A percentile compares a stretch with the other conserved stretches of the same genome.
These are phyloP conservation scores for Lasiosphaeria ovina DNA, from an alignment of 495 filamentous ascomycete genomes.

Conservation along the genomic window DNA sequence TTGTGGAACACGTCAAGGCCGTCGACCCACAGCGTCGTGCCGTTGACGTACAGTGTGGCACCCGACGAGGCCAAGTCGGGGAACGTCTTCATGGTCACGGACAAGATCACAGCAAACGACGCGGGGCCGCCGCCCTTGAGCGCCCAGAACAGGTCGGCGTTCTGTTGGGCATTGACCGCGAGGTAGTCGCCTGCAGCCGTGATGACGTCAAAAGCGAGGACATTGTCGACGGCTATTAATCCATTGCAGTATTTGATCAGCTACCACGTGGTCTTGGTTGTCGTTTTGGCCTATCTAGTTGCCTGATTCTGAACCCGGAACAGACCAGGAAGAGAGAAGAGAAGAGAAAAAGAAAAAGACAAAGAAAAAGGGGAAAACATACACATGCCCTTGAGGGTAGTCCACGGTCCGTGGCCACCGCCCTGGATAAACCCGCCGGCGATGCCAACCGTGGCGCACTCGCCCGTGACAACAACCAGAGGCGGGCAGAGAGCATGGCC, in stretches of 20 bases:
- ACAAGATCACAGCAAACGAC: slow-evolving; percentile 56
- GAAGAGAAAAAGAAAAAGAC: no score
- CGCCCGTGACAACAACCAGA: slow-evolving; percentile 48
- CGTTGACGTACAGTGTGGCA: slow-evolving; percentile 33
- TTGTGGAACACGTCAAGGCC: slow-evolving; percentile 45
- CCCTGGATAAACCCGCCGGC: slow-evolving; percentile 56
- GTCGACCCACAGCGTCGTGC: slow-evolving; percentile 41
- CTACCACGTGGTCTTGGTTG: no score
- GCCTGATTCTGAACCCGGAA: no score
- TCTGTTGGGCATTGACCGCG: slow-evolving; percentile 45
- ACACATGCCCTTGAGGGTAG: slow-evolving; percentile 55
- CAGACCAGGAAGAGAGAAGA: no score
- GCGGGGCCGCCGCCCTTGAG: slow-evolving; percentile 55
- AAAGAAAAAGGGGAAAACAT: slow-evolving; percentile 26
- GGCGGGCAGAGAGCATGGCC: slow-evolving; percentile 41
- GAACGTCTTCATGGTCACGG: slow-evolving; percentile 48
- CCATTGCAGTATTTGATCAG: no score
- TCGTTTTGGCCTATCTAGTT: no score
- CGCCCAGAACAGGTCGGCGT: slow-evolving; percentile 58
- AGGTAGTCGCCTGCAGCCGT: slow-evolving; percentile 51
- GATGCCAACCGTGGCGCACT: slow-evolving; percentile 49
- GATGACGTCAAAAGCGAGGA: slow-evolving; percentile 53
- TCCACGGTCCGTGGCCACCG: slow-evolving; percentile 61
- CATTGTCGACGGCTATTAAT: slow-evolving; percentile 52
- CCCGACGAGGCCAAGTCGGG: slow-evolving; percentile 30